phyloP scores from a whole-genome alignment of 768 basidiomycete genomes.

The Chlorophyllum brunneum region DNA sequence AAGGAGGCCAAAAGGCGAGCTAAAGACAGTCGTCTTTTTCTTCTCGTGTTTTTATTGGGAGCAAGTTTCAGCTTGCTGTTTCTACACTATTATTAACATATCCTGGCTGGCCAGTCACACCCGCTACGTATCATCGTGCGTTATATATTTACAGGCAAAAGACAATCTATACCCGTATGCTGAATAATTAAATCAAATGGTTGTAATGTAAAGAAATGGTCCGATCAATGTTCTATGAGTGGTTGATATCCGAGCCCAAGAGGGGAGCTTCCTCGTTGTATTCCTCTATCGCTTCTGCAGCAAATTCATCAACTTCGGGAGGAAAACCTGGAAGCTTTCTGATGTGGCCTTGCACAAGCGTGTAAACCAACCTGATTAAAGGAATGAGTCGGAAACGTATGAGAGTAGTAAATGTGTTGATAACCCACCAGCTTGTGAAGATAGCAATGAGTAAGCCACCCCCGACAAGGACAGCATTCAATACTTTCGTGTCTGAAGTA shows the following conservation, averaged over 20 bases:
- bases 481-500: slow-evolving; percentile 51
- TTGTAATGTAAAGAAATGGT: not conserved
- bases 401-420: not conserved
- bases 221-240: not conserved
- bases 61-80: slow-evolving; percentile 90
- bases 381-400: slow-evolving; percentile 13
- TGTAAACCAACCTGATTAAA: slow-evolving; percentile 59
- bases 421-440: slow-evolving; percentile 62
- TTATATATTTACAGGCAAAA: slow-evolving; percentile 15
- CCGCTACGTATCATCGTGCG: slow-evolving; percentile 14
- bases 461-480: slow-evolving; percentile 58
- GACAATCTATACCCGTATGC: slow-evolving; percentile 12
- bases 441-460: slow-evolving; percentile 57
- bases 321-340: slow-evolving; percentile 45
- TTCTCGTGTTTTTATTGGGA: slow-evolving; percentile 88
- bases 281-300: slow-evolving; percentile 57
- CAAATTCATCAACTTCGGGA: slow-evolving; percentile 48
- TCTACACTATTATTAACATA: slow-evolving; percentile 78
- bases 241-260: slow-evolving; percentile 21
- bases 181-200: not conserved
- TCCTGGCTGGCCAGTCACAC: not conserved
- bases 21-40: slow-evolving; percentile 83
- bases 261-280: slow-evolving; percentile 60
- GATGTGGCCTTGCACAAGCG: slow-evolving; percentile 58
- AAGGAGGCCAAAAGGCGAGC: slow-evolving; percentile 85